These are phyloP conservation scores for Boletales sp. DNA, from an alignment of 768 basidiomycete species.

Conservation along the genomic window DNA sequence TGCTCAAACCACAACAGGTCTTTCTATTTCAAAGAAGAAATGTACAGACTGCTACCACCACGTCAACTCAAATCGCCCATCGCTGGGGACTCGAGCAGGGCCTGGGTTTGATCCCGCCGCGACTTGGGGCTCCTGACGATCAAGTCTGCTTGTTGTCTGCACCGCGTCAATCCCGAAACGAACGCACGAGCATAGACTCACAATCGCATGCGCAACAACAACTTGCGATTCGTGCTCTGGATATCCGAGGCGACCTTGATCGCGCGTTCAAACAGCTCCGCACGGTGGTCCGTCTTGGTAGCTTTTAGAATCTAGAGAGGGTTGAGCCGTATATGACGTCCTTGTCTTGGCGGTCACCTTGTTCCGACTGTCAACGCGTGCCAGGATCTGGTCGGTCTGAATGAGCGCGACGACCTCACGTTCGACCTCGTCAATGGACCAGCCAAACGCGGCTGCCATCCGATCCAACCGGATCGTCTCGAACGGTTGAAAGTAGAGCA, in stretches of 20 bases:
- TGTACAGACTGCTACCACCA: not conserved
- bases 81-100: slow-evolving; percentile 13
- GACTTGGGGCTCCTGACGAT: slow-evolving; percentile 63
- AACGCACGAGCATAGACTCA: slow-evolving; percentile 36
- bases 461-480: slow-evolving; percentile 76
- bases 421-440: slow-evolving; percentile 69
- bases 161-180: not conserved
- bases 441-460: slow-evolving; percentile 86
- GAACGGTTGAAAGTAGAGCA: slow-evolving; percentile 91
- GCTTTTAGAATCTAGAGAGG: slow-evolving; percentile 66
- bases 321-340: not conserved
- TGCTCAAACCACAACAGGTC: no score
- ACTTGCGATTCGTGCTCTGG: slow-evolving; percentile 68
- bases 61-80: slow-evolving; percentile 13
- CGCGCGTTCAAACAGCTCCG: slow-evolving; percentile 71
- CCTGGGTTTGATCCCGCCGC: slow-evolving; percentile 21
- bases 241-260: slow-evolving; percentile 71
- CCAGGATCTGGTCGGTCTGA: slow-evolving; percentile 72
- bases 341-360: slow-evolving; percentile 45
- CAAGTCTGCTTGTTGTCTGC: slow-evolving; percentile 78
- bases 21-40: not conserved
- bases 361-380: slow-evolving; percentile 84
- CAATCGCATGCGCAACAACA: slow-evolving; percentile 82
- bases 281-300: slow-evolving; percentile 74
- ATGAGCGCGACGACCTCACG: slow-evolving; percentile 74